Evolutionary conservation across 192 early-diverging fungal genomes (phyloP).

Genomic region (Backusella macrospora): DNA sequence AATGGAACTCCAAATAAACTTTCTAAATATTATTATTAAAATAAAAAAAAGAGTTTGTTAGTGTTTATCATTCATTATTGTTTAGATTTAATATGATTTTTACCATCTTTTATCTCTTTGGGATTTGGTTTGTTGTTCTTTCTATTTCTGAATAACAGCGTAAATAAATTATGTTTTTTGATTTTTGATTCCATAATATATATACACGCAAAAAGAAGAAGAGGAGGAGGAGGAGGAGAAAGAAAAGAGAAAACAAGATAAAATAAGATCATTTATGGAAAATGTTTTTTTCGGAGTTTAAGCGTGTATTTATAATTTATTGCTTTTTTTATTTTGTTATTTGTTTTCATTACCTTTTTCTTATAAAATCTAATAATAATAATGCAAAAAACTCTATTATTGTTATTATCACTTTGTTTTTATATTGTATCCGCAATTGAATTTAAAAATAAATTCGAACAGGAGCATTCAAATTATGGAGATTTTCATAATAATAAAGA

Average conservation of each 20-base stretch:
- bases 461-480: conserved; percentile 41
- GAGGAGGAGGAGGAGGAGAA: background rate
- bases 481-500: conserved; percentile 31
- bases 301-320: background rate
- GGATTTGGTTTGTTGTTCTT: background rate
- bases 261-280: background rate
- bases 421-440: conserved; percentile 2
- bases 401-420: conserved; percentile 1
- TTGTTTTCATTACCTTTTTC: background rate
- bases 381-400: background rate
- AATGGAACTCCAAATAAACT: conserved; percentile 27
- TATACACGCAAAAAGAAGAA: background rate
- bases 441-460: conserved; percentile 24
- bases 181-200: background rate
- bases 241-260: background rate
- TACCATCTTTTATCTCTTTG: background rate
- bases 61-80: background rate
- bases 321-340: background rate
- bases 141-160: conserved; percentile 3
- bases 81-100: background rate
- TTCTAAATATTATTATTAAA: background rate
- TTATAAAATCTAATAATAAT: background rate
- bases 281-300: conserved; percentile 3
- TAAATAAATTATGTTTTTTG: conserved; percentile 8
- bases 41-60: background rate